Base-by-base conservation (phyloP, 108 stramenopile genomes). In the Cyclotella atomus region DNA sequence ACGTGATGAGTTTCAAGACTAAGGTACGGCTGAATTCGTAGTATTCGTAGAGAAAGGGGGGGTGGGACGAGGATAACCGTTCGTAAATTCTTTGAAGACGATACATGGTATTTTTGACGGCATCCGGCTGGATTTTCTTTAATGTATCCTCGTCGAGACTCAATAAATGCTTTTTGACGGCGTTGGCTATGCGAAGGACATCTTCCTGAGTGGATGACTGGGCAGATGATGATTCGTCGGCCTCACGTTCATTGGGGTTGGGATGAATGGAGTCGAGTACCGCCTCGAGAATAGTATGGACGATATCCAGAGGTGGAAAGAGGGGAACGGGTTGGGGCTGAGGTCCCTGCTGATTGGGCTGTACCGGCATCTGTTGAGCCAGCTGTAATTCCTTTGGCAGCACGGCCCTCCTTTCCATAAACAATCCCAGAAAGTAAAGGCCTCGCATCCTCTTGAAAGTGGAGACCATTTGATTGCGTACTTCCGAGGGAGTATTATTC, bases 11-110 rank as follows among this genome's bases (percentile, higher is more conserved):
- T 59, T 89, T 90, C 27, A 85, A 66, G 41, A 80, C 73, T 3
- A 94, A 57, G 19, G 41, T 59, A 56, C 92, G 70, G 85, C 88
- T 91, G 66, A 90, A 91, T 3, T 66, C 59, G 69, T 91, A 88
- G 65, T 91, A 91, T 53, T 86, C 80, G 66, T 80, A 79, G 19
- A 77, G 68, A 23, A 52, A 72, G n/a, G 61, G 64, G 30, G 69
- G 81, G 24, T 70, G 47, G 21, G 69, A 63, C 14, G 68, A 56
- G 47, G 53, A 45, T 25, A 82, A n/a, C 16, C 64, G 65, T 55
- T 71, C 87, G 83, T 73, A 90, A 66, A 68, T 78, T 70, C 34
- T 55, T 64, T 57, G 80, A 70, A 68, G 88, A 23, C 30, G 64
- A 43, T 30, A 28, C 25, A 54, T 44, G 25, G 49, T 59, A 0